Evolutionary conservation across 345 rosid species (phyloP), one percentile per base, ranked within the genome.

Genomic region (Gossypium bickii): DNA sequence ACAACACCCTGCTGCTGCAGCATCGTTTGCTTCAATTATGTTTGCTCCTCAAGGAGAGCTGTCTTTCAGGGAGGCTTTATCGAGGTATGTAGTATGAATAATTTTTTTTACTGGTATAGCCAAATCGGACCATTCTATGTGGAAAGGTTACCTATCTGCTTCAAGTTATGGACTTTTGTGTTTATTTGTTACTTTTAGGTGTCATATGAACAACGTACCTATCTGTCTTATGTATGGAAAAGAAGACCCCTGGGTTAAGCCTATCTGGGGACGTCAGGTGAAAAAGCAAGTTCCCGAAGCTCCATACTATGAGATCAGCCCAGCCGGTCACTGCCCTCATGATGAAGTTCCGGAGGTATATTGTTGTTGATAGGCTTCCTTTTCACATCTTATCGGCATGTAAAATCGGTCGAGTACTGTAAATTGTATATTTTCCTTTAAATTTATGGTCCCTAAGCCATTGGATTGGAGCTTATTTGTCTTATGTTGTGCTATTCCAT

Each of bases 271-370:
- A 45, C 88, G 78, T 78, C 83, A 79, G 83, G 92, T 92, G 74
- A 95, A 95, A 83, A 81, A 62, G 53, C 92, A 87, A 80, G 72
- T 91, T 8, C 93, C 97, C 8, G 89, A 89, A 67, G 88, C 96
- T 73, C 91, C 93, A 17, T 92, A 89, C 82, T 95, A 95, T 17
- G 93, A 92, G 80, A 90, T 95, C 83, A 95, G 96, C 81, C 98
- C 99, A 12, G 99, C 99, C 3, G 99, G 99, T 74, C 99, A 95
- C 82, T 95, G 99, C 86, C 99, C 99, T 71, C 99, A 95, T 61
- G 98, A 95, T 71, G 99, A 95, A 90, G 96, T 95, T 79, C 97
- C 99, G 12, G 99, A 95, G 98, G 98, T 92, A 85, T 68, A 48
- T 55, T 65, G 12, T 65, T 41, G 47, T 51, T 75, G 6, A 4